These are phyloP conservation scores for Pochonia chlamydosporia DNA, from an alignment of 2,329 filamentous ascomycete genomes.

Conservation along the genomic window DNA sequence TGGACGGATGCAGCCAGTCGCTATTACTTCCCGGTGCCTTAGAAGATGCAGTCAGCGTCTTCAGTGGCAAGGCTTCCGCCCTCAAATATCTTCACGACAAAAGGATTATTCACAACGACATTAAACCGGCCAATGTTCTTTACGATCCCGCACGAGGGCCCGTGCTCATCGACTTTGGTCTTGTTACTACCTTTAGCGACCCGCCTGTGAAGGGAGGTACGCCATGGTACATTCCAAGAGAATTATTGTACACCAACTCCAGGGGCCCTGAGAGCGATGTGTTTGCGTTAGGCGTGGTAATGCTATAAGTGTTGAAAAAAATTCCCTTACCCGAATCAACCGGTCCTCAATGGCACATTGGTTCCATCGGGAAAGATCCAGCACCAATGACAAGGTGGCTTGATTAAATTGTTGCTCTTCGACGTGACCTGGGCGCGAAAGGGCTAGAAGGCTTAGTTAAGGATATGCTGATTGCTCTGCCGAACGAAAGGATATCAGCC, in stretches of 20 bases:
- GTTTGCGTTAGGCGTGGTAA: conserved; percentile 1
- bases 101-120: conserved; percentile 12
- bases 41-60: too few species aligned
- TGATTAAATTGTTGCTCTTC: background rate
- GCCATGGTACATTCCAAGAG: background rate
- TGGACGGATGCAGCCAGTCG: too few species aligned
- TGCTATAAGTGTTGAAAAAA: background rate
- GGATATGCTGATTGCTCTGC: background rate
- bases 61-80: too few species aligned
- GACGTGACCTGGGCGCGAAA: background rate
- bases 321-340: background rate
- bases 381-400: background rate
- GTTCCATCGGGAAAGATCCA: background rate
- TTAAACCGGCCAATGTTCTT: conserved; percentile 12
- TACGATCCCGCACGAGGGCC: conserved; percentile 9
- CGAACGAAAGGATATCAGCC: background rate
- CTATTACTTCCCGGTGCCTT: too few species aligned
- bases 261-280: background rate
- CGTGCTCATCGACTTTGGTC: conserved; percentile 11
- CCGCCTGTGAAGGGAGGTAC: background rate
- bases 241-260: background rate
- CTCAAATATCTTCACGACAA: conserved; percentile 7
- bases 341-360: background rate
- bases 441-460: background rate
- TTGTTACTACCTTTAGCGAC: background rate